Conservation (phyloP, 2,329 filamentous ascomycete species). For the Alternaria rosae region DNA sequence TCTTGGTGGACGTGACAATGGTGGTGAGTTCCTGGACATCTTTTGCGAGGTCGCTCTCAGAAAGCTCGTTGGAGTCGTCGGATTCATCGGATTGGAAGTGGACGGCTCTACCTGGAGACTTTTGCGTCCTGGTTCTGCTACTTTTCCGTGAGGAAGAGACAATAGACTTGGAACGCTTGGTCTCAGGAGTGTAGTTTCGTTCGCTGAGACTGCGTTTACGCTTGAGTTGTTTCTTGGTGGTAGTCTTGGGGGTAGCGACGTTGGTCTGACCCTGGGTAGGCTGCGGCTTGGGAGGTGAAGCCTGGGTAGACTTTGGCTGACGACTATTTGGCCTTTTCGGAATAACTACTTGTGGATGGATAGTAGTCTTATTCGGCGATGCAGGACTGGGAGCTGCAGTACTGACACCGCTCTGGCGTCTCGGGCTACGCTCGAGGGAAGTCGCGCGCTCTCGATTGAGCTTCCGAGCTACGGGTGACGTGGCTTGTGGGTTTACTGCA, state of each 20-base stretch:
- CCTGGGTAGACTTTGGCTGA: background rate
- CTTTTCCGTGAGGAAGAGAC: background rate
- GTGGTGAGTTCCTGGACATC: background rate
- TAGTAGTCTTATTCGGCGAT: background rate
- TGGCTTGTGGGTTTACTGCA: background rate
- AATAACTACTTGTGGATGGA: background rate
- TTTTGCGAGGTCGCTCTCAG: background rate
- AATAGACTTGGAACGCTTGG: background rate
- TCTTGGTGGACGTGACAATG: background rate
- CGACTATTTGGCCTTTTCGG: background rate
- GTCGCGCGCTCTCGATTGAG: background rate
- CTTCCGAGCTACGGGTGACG: constrained; percentile 5
- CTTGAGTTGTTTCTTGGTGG: background rate
- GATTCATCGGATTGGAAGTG: background rate
- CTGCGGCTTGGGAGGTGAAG: background rate
- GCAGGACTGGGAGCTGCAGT: constrained; percentile 4
- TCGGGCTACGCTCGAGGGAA: constrained; percentile 6
- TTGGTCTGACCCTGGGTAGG: background rate
- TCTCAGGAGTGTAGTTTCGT: background rate
- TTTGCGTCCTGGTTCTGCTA: background rate
- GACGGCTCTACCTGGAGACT: background rate
- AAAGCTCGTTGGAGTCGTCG: background rate
- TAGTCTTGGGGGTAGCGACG: background rate
- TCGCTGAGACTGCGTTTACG: constrained; percentile 9
- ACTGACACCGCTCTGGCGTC: constrained; percentile 13